Evolutionary conservation across 1,284 basidiomycete species (phyloP), one percentile per base, ranked within the genome.

Genomic region (Irpex lacteus): DNA sequence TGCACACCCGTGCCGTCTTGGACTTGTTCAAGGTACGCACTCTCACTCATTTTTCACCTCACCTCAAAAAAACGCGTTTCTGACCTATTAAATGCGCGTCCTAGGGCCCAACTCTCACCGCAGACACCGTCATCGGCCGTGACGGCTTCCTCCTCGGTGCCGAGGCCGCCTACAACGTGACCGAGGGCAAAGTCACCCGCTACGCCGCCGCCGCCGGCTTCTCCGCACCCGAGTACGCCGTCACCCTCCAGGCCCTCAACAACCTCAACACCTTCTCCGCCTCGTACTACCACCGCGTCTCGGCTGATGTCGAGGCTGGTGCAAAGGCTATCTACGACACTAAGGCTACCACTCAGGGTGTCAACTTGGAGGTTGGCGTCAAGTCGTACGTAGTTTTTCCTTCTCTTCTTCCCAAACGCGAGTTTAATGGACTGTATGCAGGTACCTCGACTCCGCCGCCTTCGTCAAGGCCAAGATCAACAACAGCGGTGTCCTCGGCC

Each of bases 381-480:
- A 98, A 98, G 87, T 89, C 92, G 90, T 93, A 72, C 77, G 91
- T 84, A 18, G 6, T 11, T 49, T 47, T 4, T 13, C 11, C 4
- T 15, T 4, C 32, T 47, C n/a, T 13, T 11, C 40, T 47, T 13
- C 40, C 11, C 15, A 13, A 2, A 0, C 15, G 11, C 4, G 5
- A 13, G 0, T 47, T 2, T n/a, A 13, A 47, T 15, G 0, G 40
- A 4, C 1, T 47, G 2, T 11, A 47, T 47, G 13, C 40, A 91
- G 88, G 62, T 91, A 91, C 82, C 89, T 97, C 69, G 95, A 98
- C 82, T 81, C 85, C 63, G 90, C 95, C 71, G 91, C 95, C 21
- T 98, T 95, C 75, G 85, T 98, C 83, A 98, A 99, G 88, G 94
- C 95, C 73, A 99, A 99, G 89, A 97, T 99, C 83, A 98, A 98